These are phyloP conservation scores for Ganoderma sinense DNA, from an alignment of 1,284 basidiomycete species.

Conservation along the genomic window DNA sequence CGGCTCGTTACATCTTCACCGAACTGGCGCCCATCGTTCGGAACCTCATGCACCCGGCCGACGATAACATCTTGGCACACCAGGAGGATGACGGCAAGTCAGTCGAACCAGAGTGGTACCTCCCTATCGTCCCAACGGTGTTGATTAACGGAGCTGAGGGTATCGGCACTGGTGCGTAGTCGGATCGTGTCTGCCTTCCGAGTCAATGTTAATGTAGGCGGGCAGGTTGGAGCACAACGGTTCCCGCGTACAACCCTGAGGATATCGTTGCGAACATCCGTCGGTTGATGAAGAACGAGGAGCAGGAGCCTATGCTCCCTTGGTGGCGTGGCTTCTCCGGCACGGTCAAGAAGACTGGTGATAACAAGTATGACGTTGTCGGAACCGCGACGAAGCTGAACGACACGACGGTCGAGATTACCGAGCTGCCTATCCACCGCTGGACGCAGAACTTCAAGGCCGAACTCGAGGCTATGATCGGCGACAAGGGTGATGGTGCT, in stretches of 20 bases:
- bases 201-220: constrained; percentile 7
- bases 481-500: constrained; percentile 73
- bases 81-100: constrained; percentile 88
- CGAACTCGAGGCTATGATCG: constrained; percentile 83
- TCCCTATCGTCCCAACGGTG: constrained; percentile 90
- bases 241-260: constrained; percentile 94
- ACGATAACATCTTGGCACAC: constrained; percentile 87
- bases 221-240: constrained; percentile 93
- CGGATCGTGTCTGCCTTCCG: background rate
- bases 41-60: constrained; percentile 82
- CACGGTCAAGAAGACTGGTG: constrained; percentile 80
- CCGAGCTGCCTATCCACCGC: constrained; percentile 93
- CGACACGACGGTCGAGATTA: constrained; percentile 93
- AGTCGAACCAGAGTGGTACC: constrained; percentile 97
- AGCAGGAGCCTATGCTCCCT: constrained; percentile 86
- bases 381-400: constrained; percentile 84
- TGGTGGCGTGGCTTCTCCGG: constrained; percentile 99
- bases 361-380: constrained; percentile 89
- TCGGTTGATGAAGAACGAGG: constrained; percentile 88
- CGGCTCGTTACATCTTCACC: constrained; percentile 97
- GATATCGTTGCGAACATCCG: constrained; percentile 93
- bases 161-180: constrained; percentile 88
- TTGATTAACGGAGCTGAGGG: constrained; percentile 96
- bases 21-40: constrained; percentile 83
- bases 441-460: constrained; percentile 97